Evolutionary conservation across 169 alveolate species (phyloP), one percentile per base, ranked within the genome.

Genomic region (Cryptosporidium ryanae): DNA sequence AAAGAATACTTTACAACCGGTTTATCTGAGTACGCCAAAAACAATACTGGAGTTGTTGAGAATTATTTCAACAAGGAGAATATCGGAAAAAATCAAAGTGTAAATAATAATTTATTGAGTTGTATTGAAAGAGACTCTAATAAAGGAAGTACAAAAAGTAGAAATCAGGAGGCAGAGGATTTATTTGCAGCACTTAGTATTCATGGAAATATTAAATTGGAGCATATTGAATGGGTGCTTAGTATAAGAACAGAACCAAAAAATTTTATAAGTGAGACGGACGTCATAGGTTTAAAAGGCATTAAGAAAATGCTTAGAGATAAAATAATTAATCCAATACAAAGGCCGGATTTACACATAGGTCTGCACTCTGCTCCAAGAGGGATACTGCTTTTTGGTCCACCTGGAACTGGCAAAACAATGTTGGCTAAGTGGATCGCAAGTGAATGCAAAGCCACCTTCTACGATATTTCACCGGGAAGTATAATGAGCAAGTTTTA

Each of bases 391-490:
- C 82, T 94, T 3, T 94, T 94, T 63, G 97, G 97, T 10, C 97
- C 97, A 1, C 97, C 97, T 23, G 97, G 97, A 0, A 94, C 97
- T 12, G 97, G 97, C 10, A 94, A 94, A 92, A 94, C 96, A 13
- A 94, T 95, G 84, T 89, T 94, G 49, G 96, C 97, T n/a, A 94
- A 94, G 63, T 94, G 97, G 97, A 93, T 97, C 21, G 99, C 99
- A 27, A 93, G 97, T 43, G 96, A 92, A 66, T 94, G 97, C 70
- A 91, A 92, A 46, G 96, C 98, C 29, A 93, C 97, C 7, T 97
- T 96, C 67, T 96, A 95, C 82, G 97, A 96, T 67, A 96, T 97
- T 27, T 92, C 96, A 49, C 98, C 99, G 10, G 94, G 97, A 2
- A 94, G 97, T 21, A 92, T 96, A 1, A 95, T 96, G 59, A 95